Evolutionary conservation across 257 asterid genomes (phyloP).

Genomic region (Solanum tarijense): DNA sequence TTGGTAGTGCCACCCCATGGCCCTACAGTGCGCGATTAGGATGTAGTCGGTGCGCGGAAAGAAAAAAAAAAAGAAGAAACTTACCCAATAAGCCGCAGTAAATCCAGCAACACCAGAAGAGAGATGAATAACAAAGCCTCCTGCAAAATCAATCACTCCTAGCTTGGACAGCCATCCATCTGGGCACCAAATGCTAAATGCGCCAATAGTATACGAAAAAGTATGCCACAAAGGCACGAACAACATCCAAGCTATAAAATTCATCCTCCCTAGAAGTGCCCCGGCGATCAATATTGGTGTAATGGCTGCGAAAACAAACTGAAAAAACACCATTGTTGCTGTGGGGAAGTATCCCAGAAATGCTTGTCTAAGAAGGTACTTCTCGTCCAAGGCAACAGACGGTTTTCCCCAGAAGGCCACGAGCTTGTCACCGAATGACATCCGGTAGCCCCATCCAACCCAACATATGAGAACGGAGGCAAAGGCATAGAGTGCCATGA

Average conservation of each 20-base stretch:
- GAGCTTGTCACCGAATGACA: constrained; percentile 34
- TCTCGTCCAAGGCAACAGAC: constrained; percentile 21
- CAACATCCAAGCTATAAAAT: constrained; percentile 43
- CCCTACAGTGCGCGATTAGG: no score
- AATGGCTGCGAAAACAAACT: constrained; percentile 44
- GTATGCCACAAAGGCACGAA: constrained; percentile 62
- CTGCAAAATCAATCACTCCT: constrained; percentile 52
- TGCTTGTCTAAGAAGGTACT: constrained; percentile 32
- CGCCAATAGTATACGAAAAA: constrained; percentile 43
- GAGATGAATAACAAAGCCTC: constrained; percentile 49
- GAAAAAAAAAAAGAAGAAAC: not conserved
- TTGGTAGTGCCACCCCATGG: no score
- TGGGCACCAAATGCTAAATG: constrained; percentile 45
- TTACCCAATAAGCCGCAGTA: constrained; percentile 52
- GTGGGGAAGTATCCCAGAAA: constrained; percentile 38
- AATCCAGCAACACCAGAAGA: constrained; percentile 55
- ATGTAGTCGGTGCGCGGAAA: no score
- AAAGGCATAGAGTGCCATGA: constrained; percentile 49
- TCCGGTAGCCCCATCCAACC: constrained; percentile 47
- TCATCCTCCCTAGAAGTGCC: constrained; percentile 53
- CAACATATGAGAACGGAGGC: constrained; percentile 41
- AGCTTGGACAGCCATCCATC: constrained; percentile 48
- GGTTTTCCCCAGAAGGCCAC: constrained; percentile 33
- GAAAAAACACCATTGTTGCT: constrained; percentile 52
- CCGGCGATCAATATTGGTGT: constrained; percentile 40